Evolutionary conservation across 768 basidiomycete genomes (phyloP).

Genomic region (Agaricus blazei): DNA sequence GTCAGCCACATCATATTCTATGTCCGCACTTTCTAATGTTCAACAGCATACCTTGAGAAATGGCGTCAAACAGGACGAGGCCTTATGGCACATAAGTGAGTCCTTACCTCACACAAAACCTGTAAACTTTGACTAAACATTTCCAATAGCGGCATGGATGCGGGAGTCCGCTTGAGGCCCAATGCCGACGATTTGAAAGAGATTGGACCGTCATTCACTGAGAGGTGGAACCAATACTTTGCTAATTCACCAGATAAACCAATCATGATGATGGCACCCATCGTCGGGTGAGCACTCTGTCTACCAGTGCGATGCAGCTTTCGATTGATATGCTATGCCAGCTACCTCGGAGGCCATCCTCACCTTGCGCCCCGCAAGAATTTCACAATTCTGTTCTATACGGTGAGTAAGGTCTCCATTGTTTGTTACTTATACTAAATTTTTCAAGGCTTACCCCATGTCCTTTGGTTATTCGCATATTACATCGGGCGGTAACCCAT

Average conservation of each 20-base stretch:
- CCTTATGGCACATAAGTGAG: constrained; percentile 51
- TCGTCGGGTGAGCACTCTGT: constrained; percentile 31
- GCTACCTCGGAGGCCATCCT: constrained; percentile 16
- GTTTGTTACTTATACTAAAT: background rate
- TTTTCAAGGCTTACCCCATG: constrained; percentile 28
- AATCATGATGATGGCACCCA: constrained; percentile 35
- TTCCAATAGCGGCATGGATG: constrained; percentile 41
- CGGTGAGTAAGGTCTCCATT: constrained; percentile 5
- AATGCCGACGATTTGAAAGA: constrained; percentile 40
- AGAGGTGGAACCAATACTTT: constrained; percentile 47
- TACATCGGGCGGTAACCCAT: constrained; percentile 31
- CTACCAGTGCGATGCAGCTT: background rate
- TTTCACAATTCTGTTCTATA: constrained; percentile 16
- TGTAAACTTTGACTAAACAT: background rate
- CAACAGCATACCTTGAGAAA: constrained; percentile 15
- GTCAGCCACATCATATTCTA: constrained; percentile 24
- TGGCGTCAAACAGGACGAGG: constrained; percentile 37
- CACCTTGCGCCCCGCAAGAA: constrained; percentile 17
- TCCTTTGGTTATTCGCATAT: constrained; percentile 48
- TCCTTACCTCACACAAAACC: background rate
- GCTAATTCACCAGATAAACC: constrained; percentile 51
- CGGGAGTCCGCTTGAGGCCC: constrained; percentile 54
- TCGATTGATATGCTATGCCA: background rate
- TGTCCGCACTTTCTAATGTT: background rate
- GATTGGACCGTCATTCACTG: constrained; percentile 43